A percentile compares a stretch with the other conserved stretches of the same genome.
Conservation (phyloP, 805 yeast species). For the Blastobotrys americana region DNA sequence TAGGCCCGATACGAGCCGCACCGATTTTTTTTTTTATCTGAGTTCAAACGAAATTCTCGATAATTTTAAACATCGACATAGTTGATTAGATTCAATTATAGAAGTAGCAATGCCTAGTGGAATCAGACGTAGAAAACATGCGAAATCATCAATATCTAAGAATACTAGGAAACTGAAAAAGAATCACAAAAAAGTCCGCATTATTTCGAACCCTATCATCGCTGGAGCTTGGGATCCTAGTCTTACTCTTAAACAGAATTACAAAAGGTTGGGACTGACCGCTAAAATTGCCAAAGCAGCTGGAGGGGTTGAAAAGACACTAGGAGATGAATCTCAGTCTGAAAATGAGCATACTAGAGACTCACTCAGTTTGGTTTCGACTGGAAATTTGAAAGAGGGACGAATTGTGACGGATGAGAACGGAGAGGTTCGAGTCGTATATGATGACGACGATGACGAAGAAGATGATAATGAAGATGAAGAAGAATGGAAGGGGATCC, state of each 20-base stretch:
- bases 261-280: slow-evolving; percentile 70
- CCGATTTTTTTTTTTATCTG: no score
- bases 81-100: no score
- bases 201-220: slow-evolving; percentile 69
- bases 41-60: no score
- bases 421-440: slow-evolving; percentile 56
- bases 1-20: no score
- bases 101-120: slow-evolving; percentile 33
- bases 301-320: slow-evolving; percentile 79
- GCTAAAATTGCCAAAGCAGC: slow-evolving; percentile 59
- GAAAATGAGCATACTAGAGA: no score
- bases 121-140: slow-evolving; percentile 82
- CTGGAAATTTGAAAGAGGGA: slow-evolving; percentile 48
- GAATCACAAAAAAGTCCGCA: slow-evolving; percentile 57
- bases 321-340: slow-evolving; percentile 34
- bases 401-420: slow-evolving; percentile 62
- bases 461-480: slow-evolving; percentile 23
- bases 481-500: slow-evolving; percentile 20
- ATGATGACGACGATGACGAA: slow-evolving; percentile 48
- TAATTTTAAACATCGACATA: no score
- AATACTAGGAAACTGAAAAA: slow-evolving; percentile 66
- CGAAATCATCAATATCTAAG: slow-evolving; percentile 61
- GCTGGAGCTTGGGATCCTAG: slow-evolving; percentile 86
- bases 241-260: slow-evolving; percentile 78
- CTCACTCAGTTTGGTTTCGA: slow-evolving; percentile 27